These are phyloP conservation scores for Geosmithia morbida DNA, from an alignment of 2,329 filamentous ascomycete species.

Conservation along the genomic window DNA sequence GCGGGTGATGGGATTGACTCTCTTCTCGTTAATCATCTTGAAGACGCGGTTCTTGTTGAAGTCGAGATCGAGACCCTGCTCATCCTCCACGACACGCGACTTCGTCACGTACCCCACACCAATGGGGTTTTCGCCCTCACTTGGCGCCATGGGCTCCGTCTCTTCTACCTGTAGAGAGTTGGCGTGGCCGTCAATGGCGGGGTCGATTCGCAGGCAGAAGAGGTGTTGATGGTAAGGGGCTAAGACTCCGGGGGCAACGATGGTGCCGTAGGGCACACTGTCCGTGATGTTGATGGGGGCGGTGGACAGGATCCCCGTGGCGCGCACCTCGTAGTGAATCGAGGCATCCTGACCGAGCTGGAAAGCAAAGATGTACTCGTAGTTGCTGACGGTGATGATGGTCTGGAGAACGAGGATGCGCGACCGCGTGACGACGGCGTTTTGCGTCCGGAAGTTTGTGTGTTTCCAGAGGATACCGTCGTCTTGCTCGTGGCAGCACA, in stretches of 20 bases:
- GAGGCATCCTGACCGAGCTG: constrained; percentile 37
- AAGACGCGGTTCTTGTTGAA: constrained; percentile 30
- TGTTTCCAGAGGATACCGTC: constrained; percentile 49
- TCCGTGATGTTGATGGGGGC: constrained; percentile 34
- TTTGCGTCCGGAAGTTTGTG: constrained; percentile 40
- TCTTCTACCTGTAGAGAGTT: constrained; percentile 35
- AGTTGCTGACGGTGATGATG: constrained; percentile 49
- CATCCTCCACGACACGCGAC: constrained; percentile 24
- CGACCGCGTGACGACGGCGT: constrained; percentile 37
- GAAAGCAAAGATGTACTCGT: constrained; percentile 32
- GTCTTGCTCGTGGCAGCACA: constrained; percentile 21
- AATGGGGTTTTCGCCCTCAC: constrained; percentile 32
- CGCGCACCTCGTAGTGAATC: constrained; percentile 17
- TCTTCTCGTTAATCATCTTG: constrained; percentile 30
- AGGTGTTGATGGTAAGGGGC: constrained; percentile 57
- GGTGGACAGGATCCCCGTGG: constrained; percentile 27
- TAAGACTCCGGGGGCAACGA: constrained; percentile 45
- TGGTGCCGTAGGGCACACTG: constrained; percentile 37
- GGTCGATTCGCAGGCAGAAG: constrained; percentile 51
- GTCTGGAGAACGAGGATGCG: constrained; percentile 45
- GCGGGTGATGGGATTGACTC: constrained; percentile 24
- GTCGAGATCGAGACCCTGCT: constrained; percentile 33
- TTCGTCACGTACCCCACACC: constrained; percentile 29
- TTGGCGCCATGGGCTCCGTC: constrained; percentile 24
- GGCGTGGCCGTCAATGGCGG: constrained; percentile 41